Evolutionary conservation across 192 early-diverging fungal species (phyloP), one percentile per base, ranked within the genome.

Genomic region (Backusella australiensis): DNA sequence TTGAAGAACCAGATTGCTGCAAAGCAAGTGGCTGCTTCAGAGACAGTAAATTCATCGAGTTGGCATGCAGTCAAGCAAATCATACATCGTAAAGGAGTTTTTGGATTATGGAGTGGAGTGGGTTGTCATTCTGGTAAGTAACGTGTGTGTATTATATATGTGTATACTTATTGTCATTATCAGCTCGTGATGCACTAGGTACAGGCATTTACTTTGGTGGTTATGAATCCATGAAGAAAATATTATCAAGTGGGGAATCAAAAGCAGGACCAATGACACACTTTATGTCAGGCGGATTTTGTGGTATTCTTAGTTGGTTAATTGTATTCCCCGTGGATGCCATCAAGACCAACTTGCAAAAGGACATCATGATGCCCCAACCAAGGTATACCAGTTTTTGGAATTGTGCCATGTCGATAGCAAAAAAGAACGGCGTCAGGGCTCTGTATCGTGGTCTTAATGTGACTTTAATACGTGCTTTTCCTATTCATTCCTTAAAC

Each of bases 401-500:
- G 72, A 86, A 81, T 34, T 90, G 77, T 83, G 77, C 87, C 34
- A 82, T 74, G 68, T 80, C 84, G 52, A 90, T 93, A 19, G 84
- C 88, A 68, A 67, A 73, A 17, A 84, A 78, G 9, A 74, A 85
- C n/a, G 93, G 93, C 1, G 35, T 89, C 26, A 73, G 81, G 2
- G 91, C 90, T 14, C 79, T 95, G 1, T 95, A 95, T 76, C 88
- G 91, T 53, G 93, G 93, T 17, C 74, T 95, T 9, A 90, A 87
- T 1, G 92, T 93, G 19, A 94, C 91, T 34, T 85, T 93, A 8
- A 87, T 94, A 29, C 84, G 93, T 5, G 93, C 93, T 3, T 92
- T 94, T 75, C 93, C 93, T 0, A 89, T 95, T 73, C 93, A 95
- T 78, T 90, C 90, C 12, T 78, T 95, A n/a, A 95, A 95, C 77